Evolutionary conservation across 495 filamentous ascomycete genomes (phyloP).

Genomic region (Achaetomiella virescens): DNA sequence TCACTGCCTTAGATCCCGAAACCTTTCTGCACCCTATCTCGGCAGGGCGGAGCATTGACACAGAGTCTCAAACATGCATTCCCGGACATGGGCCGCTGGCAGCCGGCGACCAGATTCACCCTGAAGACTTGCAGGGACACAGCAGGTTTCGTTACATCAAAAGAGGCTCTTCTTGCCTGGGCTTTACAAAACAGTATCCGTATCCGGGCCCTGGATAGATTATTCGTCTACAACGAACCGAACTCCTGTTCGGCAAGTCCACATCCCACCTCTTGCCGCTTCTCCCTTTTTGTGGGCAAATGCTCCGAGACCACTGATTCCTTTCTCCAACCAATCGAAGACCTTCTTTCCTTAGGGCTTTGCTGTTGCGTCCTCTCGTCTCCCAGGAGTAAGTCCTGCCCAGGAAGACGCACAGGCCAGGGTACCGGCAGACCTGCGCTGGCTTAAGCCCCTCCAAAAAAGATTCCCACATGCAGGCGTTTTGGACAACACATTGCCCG

Average conservation of each 20-base stretch:
- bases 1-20: constrained; percentile 14
- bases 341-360: neutral
- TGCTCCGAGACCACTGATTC: neutral
- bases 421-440: neutral
- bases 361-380: neutral
- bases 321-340: constrained; percentile 7
- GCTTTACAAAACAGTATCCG: constrained; percentile 8
- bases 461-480: constrained; percentile 29
- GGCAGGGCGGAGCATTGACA: constrained; percentile 16
- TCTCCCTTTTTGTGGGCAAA: constrained; percentile 4
- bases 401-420: constrained; percentile 11
- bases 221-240: neutral
- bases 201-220: constrained; percentile 8
- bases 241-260: neutral
- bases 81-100: constrained; percentile 9
- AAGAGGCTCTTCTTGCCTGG: neutral
- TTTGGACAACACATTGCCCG: constrained; percentile 42
- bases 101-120: constrained; percentile 13
- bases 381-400: neutral
- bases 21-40: constrained; percentile 12
- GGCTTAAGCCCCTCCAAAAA: constrained; percentile 11
- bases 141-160: neutral
- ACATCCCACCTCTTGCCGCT: neutral
- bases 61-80: constrained; percentile 20
- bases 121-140: constrained; percentile 1